Evolutionary conservation across 2,329 filamentous ascomycete species (phyloP).

Genomic region (Pseudogymnoascus verrucosus): DNA sequence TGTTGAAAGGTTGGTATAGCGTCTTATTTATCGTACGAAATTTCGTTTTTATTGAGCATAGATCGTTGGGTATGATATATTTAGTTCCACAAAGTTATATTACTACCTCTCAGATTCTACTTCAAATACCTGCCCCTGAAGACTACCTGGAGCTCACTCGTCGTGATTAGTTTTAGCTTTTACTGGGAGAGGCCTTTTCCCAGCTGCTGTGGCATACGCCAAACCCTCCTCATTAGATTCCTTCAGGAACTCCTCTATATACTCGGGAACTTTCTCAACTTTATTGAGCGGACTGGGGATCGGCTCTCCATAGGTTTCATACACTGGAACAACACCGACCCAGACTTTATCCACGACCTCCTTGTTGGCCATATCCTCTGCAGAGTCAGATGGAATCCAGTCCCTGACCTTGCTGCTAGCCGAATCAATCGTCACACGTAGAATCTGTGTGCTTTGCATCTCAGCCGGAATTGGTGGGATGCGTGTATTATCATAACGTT

Average conservation of each 20-base stretch:
- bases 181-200: not conserved
- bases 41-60: not conserved
- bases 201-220: not conserved
- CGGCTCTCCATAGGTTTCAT: constrained; percentile 46
- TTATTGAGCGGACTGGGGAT: constrained; percentile 17
- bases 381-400: constrained; percentile 53
- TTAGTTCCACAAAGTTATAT: not conserved
- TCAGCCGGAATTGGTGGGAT: constrained; percentile 65
- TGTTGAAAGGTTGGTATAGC: not conserved
- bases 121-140: not conserved
- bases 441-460: constrained; percentile 64
- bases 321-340: constrained; percentile 55
- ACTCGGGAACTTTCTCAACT: constrained; percentile 39
- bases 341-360: constrained; percentile 38
- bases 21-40: not conserved
- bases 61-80: not conserved
- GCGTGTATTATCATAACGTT: constrained; percentile 61
- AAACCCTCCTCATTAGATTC: constrained; percentile 37
- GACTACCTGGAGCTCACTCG: not conserved
- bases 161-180: not conserved
- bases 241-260: constrained; percentile 46
- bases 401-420: constrained; percentile 69
- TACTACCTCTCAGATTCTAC: not conserved
- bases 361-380: constrained; percentile 38
- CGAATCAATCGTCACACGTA: constrained; percentile 59